A percentile compares a stretch with the other conserved stretches of the same genome.
Evolutionary conservation across 1,284 basidiomycete genomes (phyloP).

Genomic region (Boletus semigastroideus): DNA sequence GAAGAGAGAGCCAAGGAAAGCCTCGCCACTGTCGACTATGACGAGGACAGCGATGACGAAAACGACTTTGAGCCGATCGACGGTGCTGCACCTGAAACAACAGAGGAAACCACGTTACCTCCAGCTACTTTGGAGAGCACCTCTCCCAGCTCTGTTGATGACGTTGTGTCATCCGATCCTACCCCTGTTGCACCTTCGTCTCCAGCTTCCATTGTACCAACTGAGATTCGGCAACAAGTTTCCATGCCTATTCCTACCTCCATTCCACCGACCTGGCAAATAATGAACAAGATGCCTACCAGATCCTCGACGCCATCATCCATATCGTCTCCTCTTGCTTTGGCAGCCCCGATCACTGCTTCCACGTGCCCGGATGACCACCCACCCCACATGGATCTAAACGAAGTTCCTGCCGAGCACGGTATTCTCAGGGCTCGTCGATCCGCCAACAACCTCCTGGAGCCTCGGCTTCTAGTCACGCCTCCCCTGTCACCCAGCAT

Average conservation of each 20-base stretch:
- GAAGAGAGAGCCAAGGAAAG: slow-evolving; percentile 81
- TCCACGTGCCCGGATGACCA: slow-evolving; percentile 54
- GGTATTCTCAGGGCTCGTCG: slow-evolving; percentile 54
- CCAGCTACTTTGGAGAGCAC: slow-evolving; percentile 45
- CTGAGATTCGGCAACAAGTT: slow-evolving; percentile 23
- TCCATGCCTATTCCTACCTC: slow-evolving; percentile 27
- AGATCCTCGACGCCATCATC: slow-evolving; percentile 83
- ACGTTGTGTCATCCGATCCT: slow-evolving; percentile 51
- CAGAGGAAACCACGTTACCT: slow-evolving; percentile 8
- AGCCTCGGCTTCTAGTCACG: slow-evolving; percentile 65
- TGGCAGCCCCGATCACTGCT: slow-evolving; percentile 78
- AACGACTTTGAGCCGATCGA: slow-evolving; percentile 42
- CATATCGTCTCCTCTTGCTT: slow-evolving; percentile 77
- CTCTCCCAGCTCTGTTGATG: slow-evolving; percentile 32
- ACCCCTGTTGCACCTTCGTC: slow-evolving; percentile 68
- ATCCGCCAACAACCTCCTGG: slow-evolving; percentile 64
- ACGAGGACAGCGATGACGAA: slow-evolving; percentile 43
- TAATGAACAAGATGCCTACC: slow-evolving; percentile 58
- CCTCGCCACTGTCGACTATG: slow-evolving; percentile 57
- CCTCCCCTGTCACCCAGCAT: slow-evolving; percentile 75
- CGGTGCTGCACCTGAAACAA: slow-evolving; percentile 13
- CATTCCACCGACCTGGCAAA: slow-evolving; percentile 41
- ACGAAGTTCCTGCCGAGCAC: slow-evolving; percentile 43
- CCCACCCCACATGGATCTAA: slow-evolving; percentile 61
- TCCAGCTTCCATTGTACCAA: slow-evolving; percentile 45